Evolutionary conservation across 805 yeast genomes (phyloP).

Genomic region (Candida boleticola): DNA sequence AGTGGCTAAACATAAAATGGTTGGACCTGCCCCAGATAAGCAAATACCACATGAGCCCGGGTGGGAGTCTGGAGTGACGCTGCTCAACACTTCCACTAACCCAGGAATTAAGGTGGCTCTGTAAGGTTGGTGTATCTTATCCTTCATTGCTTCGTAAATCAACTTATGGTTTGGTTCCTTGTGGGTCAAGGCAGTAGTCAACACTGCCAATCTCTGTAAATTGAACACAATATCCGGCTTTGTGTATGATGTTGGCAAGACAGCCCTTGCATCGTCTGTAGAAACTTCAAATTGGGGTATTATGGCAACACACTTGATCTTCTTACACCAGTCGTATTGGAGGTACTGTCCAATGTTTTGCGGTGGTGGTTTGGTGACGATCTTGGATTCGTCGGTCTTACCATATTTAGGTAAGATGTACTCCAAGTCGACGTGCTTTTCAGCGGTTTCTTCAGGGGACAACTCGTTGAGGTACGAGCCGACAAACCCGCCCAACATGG

Average conservation of each 20-base stretch:
- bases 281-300: constrained; percentile 94
- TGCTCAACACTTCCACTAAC: constrained; percentile 69
- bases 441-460: constrained; percentile 63
- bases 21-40: constrained; percentile 97
- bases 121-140: constrained; percentile 96
- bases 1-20: constrained; percentile 91
- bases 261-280: constrained; percentile 88
- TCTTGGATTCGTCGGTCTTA: constrained; percentile 56
- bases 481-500: constrained; percentile 98
- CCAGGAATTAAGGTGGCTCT: constrained; percentile 92
- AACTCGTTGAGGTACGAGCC: constrained; percentile 90
- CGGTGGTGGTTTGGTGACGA: constrained; percentile 58
- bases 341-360: constrained; percentile 83
- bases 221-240: constrained; percentile 86
- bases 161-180: constrained; percentile 78
- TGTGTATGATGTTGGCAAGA: constrained; percentile 76
- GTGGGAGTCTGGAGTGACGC: constrained; percentile 78
- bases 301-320: constrained; percentile 83
- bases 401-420: constrained; percentile 79
- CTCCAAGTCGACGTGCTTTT: constrained; percentile 80
- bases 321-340: constrained; percentile 76
- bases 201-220: constrained; percentile 86
- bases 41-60: constrained; percentile 92
- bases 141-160: constrained; percentile 95
- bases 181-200: constrained; percentile 88